Evolutionary conservation across 257 asterid genomes (phyloP).

Genomic region (Ilex aquifolium): DNA sequence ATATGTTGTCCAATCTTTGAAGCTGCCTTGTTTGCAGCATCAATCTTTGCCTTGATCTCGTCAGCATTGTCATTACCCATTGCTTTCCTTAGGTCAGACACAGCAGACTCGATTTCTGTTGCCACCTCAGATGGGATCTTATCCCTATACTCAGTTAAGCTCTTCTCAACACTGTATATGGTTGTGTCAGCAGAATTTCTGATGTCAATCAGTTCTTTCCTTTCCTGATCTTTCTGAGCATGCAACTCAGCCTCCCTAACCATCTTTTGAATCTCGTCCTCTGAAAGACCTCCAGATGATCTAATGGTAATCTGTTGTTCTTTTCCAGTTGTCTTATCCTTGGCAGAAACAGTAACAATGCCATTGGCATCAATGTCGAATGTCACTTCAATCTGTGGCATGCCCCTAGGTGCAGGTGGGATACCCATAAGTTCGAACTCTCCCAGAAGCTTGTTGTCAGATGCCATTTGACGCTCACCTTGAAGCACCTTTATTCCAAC

Average conservation of each 20-base stretch:
- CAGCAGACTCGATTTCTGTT: conserved; percentile 8
- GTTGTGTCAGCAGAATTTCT: conserved; percentile 15
- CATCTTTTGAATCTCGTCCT: conserved; percentile 18
- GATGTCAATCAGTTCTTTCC: conserved; percentile 13
- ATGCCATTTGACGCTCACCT: conserved; percentile 27
- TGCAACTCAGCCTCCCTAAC: conserved; percentile 16
- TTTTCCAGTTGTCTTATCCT: conserved; percentile 16
- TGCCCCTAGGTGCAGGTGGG: conserved; percentile 31
- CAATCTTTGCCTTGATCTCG: conserved; percentile 9
- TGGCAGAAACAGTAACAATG: conserved; percentile 17
- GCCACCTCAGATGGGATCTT: conserved; percentile 13
- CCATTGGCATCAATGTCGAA: conserved; percentile 35
- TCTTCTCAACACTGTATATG: conserved; percentile 8
- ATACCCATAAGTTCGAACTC: conserved; percentile 23
- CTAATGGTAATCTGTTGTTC: conserved; percentile 22
- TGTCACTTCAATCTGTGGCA: conserved; percentile 29
- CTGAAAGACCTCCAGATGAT: conserved; percentile 16
- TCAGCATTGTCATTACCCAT: background rate
- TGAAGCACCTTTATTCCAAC: conserved; percentile 27
- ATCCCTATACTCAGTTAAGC: conserved; percentile 14
- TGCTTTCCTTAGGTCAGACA: conserved; percentile 10
- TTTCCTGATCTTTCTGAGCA: conserved; percentile 11
- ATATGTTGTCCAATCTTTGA: conserved; percentile 16
- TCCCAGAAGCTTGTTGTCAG: conserved; percentile 27
- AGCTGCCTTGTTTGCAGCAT: conserved; percentile 14